Conservation (phyloP, 1,284 basidiomycete species). For the Malassezia equina region DNA sequence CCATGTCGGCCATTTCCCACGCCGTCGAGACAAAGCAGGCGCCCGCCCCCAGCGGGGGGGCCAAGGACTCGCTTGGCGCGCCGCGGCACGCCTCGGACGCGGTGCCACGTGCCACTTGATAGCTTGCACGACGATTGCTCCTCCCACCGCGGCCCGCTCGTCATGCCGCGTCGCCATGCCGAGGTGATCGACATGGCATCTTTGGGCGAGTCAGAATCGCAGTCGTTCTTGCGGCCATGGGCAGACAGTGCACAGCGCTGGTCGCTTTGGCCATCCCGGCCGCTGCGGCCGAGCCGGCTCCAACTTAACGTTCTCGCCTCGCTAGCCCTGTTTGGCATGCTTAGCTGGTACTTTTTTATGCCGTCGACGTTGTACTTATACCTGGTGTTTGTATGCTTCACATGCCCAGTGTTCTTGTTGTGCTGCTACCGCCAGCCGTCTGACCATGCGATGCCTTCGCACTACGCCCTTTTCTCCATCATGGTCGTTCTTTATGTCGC, state of each 20-base stretch:
- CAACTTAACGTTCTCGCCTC: background rate
- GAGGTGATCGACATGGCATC: background rate
- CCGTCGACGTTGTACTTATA: constrained; percentile 19
- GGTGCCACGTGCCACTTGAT: background rate
- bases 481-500: background rate
- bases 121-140: background rate
- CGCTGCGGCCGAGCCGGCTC: background rate
- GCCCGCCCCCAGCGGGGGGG: background rate
- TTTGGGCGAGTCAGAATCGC: background rate
- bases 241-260: background rate
- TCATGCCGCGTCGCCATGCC: background rate
- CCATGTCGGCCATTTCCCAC: background rate
- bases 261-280: background rate
- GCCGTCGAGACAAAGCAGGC: background rate
- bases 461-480: background rate
- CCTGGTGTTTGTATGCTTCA: constrained; percentile 9
- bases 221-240: background rate
- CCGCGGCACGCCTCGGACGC: background rate
- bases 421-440: background rate
- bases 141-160: background rate
- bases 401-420: constrained; percentile 10
- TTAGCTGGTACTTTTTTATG: constrained; percentile 17
- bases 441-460: background rate
- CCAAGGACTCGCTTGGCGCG: too few species aligned
- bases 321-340: background rate